These are phyloP conservation scores for Eutrema salsugineum DNA, from an alignment of 441 rosid species.

Conservation along the genomic window DNA sequence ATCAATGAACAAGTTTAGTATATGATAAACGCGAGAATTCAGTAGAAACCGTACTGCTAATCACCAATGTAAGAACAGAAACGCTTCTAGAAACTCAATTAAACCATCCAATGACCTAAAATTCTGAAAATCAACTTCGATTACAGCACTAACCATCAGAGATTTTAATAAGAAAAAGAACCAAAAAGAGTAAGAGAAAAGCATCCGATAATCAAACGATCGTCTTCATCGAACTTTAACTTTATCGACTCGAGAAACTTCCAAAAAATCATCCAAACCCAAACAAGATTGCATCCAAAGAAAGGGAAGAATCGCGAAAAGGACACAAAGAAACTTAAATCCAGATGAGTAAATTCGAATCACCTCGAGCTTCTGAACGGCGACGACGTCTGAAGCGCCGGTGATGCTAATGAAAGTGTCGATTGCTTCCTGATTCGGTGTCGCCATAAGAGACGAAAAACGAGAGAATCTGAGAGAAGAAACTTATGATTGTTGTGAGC, in stretches of 20 bases:
- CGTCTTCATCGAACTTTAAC: neutral
- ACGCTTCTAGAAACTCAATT: conserved; percentile 22
- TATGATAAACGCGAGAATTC: neutral
- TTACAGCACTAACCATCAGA: neutral
- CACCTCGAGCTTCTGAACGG: conserved; percentile 73
- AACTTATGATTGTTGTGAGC: neutral
- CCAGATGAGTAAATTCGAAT: neutral
- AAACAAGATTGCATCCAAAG: neutral
- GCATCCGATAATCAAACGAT: conserved; percentile 4
- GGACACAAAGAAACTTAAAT: neutral
- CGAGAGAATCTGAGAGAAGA: neutral
- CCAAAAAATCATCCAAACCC: neutral
- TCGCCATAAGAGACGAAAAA: conserved; percentile 44
- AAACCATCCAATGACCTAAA: neutral
- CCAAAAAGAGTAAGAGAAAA: neutral
- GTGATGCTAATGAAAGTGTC: conserved; percentile 82
- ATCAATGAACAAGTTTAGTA: neutral
- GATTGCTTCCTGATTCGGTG: conserved; percentile 75
- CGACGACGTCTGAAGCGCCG: conserved; percentile 61
- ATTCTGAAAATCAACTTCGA: neutral
- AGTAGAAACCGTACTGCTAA: conserved; percentile 5
- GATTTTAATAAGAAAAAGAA: neutral
- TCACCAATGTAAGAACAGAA: conserved; percentile 29
- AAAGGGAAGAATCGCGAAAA: neutral
- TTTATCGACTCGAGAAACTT: conserved; percentile 2